phyloP scores from a whole-genome alignment of 2,329 filamentous ascomycete genomes.

The Xylaria multiplex region DNA sequence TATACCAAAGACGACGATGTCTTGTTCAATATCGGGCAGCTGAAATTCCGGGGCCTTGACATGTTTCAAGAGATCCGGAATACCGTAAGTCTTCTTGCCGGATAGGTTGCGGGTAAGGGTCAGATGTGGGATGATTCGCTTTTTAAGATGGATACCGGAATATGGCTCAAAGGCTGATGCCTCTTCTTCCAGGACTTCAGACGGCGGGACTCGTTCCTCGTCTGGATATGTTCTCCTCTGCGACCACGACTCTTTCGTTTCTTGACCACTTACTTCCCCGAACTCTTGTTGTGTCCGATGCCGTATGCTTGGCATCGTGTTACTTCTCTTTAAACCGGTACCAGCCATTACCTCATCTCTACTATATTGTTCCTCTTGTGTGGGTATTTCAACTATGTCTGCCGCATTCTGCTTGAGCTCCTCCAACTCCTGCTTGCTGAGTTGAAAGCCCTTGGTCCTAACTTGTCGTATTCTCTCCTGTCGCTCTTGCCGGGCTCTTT shows the following conservation, averaged over 20 bases:
- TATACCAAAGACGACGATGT: slow-evolving; percentile 89
- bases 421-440: slow-evolving; percentile 68
- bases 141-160: slow-evolving; percentile 84
- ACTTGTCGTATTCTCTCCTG: slow-evolving; percentile 63
- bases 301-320: slow-evolving; percentile 53
- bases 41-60: slow-evolving; percentile 87
- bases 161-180: slow-evolving; percentile 82
- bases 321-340: slow-evolving; percentile 55
- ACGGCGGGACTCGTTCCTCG: slow-evolving; percentile 46
- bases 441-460: slow-evolving; percentile 66
- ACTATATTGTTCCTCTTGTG: slow-evolving; percentile 64
- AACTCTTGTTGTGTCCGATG: slow-evolving; percentile 36
- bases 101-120: slow-evolving; percentile 81
- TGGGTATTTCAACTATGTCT: slow-evolving; percentile 61
- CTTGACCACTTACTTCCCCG: slow-evolving; percentile 34
- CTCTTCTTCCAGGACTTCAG: slow-evolving; percentile 57
- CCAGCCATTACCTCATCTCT: slow-evolving; percentile 69
- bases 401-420: slow-evolving; percentile 67
- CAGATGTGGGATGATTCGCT: slow-evolving; percentile 82
- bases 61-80: slow-evolving; percentile 82
- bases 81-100: slow-evolving; percentile 78
- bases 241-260: slow-evolving; percentile 39
- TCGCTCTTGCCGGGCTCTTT: slow-evolving; percentile 61
- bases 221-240: slow-evolving; percentile 33
- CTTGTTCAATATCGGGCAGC: slow-evolving; percentile 82